Evolutionary conservation across 805 yeast species (phyloP).

Genomic region (Wickerhamiella sergipiensis): DNA sequence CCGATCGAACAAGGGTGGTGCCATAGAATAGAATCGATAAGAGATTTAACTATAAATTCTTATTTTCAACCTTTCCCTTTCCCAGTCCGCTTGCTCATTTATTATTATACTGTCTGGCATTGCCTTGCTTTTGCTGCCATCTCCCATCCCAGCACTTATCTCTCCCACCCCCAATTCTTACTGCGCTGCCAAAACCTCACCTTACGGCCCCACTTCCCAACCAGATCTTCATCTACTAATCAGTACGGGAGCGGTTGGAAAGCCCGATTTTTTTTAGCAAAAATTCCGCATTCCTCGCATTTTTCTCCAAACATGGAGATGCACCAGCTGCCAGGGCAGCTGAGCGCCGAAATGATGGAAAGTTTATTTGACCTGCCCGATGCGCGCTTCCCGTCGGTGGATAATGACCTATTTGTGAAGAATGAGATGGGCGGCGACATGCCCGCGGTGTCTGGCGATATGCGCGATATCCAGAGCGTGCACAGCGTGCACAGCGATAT

Average conservation of each 20-base stretch:
- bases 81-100: too few species aligned
- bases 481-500: background rate
- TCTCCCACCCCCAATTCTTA: too few species aligned
- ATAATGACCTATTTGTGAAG: background rate
- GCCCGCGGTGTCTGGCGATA: background rate
- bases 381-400: background rate
- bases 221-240: background rate
- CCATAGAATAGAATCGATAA: too few species aligned
- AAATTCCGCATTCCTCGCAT: background rate
- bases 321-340: background rate
- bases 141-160: too few species aligned
- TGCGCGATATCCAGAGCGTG: background rate
- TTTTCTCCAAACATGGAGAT: background rate
- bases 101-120: too few species aligned
- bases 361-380: background rate
- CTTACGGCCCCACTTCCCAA: background rate
- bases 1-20: too few species aligned
- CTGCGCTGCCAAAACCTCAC: background rate
- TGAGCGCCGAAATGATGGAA: constrained; percentile 1
- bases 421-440: background rate
- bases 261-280: background rate
- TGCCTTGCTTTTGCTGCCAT: too few species aligned
- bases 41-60: too few species aligned
- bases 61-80: too few species aligned
- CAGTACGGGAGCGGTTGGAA: background rate